phyloP scores from a whole-genome alignment of 2,329 filamentous ascomycete species.

The Claviceps lovelessii region DNA sequence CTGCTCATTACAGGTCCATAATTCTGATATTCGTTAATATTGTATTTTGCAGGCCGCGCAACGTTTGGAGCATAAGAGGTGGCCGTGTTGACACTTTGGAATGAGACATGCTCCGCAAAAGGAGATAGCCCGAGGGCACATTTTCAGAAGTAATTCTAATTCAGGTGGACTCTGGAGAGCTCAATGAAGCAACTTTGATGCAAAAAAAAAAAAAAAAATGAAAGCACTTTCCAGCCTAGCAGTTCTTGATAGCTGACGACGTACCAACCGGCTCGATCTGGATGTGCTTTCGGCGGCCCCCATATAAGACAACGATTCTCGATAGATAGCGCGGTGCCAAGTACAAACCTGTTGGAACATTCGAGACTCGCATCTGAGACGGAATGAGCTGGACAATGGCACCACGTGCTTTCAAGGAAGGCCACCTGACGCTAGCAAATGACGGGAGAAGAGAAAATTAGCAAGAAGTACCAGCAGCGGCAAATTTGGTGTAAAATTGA shows the following conservation, averaged over 20 bases:
- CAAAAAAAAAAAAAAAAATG: not conserved
- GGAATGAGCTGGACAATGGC: not conserved
- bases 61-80: not conserved
- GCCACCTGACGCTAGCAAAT: not conserved
- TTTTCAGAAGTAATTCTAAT: too few species aligned
- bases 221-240: not conserved
- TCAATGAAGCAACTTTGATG: not conserved
- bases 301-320: not conserved
- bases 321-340: not conserved
- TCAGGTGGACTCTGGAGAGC: not conserved
- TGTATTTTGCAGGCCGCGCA: not conserved
- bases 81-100: not conserved
- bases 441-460: not conserved
- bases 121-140: not conserved
- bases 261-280: not conserved
- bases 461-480: not conserved
- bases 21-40: not conserved
- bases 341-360: not conserved
- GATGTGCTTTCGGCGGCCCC: not conserved
- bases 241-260: not conserved
- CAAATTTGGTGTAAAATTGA: not conserved
- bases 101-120: not conserved
- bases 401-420: not conserved
- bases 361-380: not conserved
- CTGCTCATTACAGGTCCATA: not conserved